These are phyloP conservation scores for Penicillium olsonii DNA, from an alignment of 2,329 filamentous ascomycete species.

Conservation along the genomic window DNA sequence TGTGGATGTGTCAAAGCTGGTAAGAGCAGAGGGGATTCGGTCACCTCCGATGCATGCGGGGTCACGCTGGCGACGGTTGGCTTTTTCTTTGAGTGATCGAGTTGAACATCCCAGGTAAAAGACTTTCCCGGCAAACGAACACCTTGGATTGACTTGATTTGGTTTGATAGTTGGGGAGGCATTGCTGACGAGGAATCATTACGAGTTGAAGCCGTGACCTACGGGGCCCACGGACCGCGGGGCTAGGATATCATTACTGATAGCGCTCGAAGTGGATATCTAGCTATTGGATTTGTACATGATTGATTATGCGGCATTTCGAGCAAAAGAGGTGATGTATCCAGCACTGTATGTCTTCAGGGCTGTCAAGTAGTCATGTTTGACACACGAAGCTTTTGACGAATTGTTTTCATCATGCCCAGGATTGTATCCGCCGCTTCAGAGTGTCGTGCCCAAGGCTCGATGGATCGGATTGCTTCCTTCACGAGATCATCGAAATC, in stretches of 20 bases:
- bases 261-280: background rate
- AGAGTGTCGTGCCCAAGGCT: conserved; percentile 14
- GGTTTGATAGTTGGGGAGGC: conserved; percentile 13
- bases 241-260: background rate
- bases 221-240: background rate
- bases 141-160: conserved; percentile 20
- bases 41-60: conserved; percentile 19
- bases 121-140: conserved; percentile 34
- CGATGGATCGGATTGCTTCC: conserved; percentile 12
- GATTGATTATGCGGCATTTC: too few species aligned
- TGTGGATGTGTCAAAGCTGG: conserved; percentile 70
- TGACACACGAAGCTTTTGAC: conserved; percentile 13
- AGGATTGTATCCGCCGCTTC: conserved; percentile 17
- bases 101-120: conserved; percentile 36
- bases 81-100: conserved; percentile 14
- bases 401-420: conserved; percentile 19
- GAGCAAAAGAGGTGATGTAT: background rate
- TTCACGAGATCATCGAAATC: conserved; percentile 18
- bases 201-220: background rate
- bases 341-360: too few species aligned
- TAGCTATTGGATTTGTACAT: background rate
- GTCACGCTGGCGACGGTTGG: conserved; percentile 29
- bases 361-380: background rate
- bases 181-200: background rate
- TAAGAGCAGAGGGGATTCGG: conserved; percentile 37